Base-by-base conservation (phyloP, 257 asterid genomes). In the Nicotiana otophora region DNA sequence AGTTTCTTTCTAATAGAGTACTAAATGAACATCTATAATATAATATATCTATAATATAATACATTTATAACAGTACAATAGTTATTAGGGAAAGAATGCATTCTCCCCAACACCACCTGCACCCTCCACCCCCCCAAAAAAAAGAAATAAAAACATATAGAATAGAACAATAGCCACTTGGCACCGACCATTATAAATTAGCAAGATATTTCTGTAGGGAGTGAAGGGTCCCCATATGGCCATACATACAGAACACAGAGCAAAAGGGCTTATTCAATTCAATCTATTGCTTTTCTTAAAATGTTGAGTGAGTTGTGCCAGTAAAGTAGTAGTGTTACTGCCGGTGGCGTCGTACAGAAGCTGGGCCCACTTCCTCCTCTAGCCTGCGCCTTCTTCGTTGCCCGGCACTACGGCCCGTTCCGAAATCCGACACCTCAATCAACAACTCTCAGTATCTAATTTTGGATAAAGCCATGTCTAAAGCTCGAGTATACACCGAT, bases 401-500 rank as follows among this genome's bases (percentile, higher is more conserved):
- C 12, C 60, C 58, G 11, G 51, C 34, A 16, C 61, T 16, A 5
- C 61, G n/a, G 61, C 61, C 60, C 60, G 20, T 42, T 72, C 60
- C 36, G 12, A 23, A 3, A 39, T 39, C 57, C 34, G 57, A 20
- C 28, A 11, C 34, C 11, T 39, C 12, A 11, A 20, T 11, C n/a
- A 10, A 39, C 34, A 70, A 11, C 57, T 70, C 0, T n/a, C 57
- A 36, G 57, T 69, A n/a, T 70, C 78, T 23, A 11, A 72, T 72
- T 72, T 72, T 36, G 60, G 78, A 23, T 23, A 12, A 23, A 72
- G 19, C 7, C 34, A 74, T 74, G 80, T 81, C 83, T 5, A 81
- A 81, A 70, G 67, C 83, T 14, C 64, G 78, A 57, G 83, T 81
- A 30, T 81, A 81, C 54, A 51, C 83, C 15, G 83, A 81, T 30